Conservation (phyloP, 495 filamentous ascomycete species). For the Penicillium herquei region DNA sequence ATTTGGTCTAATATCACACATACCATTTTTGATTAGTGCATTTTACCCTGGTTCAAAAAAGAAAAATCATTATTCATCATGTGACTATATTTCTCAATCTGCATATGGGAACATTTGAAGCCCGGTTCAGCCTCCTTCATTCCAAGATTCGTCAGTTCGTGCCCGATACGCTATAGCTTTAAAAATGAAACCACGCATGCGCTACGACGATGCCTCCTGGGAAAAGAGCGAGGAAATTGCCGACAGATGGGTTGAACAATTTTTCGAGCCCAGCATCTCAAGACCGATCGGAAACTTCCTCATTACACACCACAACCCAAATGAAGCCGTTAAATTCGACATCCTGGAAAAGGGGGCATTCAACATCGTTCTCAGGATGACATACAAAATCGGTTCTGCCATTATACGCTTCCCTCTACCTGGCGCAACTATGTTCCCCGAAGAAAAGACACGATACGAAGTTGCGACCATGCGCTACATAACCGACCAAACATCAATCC, state of each 20-base stretch:
- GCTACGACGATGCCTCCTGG: background rate
- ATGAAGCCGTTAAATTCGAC: background rate
- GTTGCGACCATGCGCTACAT: background rate
- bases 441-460: background rate
- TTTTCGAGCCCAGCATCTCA: background rate
- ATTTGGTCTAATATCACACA: too few relatives aligned
- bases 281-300: background rate
- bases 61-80: too few relatives aligned
- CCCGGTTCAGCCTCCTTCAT: too few relatives aligned
- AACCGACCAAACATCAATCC: background rate
- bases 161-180: background rate
- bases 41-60: too few relatives aligned
- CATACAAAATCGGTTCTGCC: background rate
- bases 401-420: background rate
- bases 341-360: background rate
- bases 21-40: too few relatives aligned
- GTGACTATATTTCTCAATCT: too few relatives aligned
- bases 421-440: background rate
- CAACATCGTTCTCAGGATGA: background rate
- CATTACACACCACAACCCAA: background rate
- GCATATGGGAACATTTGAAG: too few relatives aligned
- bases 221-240: background rate
- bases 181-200: background rate
- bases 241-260: background rate
- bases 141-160: too few relatives aligned